Conservation (phyloP, 768 basidiomycete species). For the Lyophyllum atratum region DNA sequence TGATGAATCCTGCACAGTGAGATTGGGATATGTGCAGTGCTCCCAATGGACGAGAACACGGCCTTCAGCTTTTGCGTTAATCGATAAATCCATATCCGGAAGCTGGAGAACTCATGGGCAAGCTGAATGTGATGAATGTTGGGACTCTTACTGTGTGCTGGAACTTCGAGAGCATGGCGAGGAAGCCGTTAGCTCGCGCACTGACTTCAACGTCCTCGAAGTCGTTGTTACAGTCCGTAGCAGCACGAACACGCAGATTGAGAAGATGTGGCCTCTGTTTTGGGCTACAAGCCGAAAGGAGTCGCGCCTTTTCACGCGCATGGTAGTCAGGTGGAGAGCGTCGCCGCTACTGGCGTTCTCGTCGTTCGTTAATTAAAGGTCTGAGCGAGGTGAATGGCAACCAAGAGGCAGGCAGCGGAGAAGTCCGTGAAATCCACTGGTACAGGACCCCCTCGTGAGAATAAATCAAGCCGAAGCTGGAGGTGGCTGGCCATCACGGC, state of each 20-base stretch:
- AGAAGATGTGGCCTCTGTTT: constrained; percentile 41
- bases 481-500: no score
- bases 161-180: constrained; percentile 74
- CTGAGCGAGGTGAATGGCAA: no score
- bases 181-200: constrained; percentile 77
- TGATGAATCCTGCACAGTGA: constrained; percentile 54
- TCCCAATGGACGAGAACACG: constrained; percentile 95
- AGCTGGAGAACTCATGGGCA: constrained; percentile 47
- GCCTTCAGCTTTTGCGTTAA: constrained; percentile 93
- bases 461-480: no score
- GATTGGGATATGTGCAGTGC: constrained; percentile 69
- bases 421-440: no score
- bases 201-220: constrained; percentile 70
- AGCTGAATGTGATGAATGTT: background rate
- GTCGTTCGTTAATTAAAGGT: no score
- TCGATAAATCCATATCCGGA: constrained; percentile 92
- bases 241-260: constrained; percentile 44
- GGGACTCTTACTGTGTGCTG: constrained; percentile 50
- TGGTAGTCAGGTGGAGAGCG: constrained; percentile 1
- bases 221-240: constrained; percentile 60
- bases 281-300: background rate
- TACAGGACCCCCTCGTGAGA: no score
- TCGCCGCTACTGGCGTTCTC: constrained; percentile 4
- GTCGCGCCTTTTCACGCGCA: constrained; percentile 14
- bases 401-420: no score